Base-by-base conservation (phyloP, 208 protist species). In the Leishmania guyanensis region DNA sequence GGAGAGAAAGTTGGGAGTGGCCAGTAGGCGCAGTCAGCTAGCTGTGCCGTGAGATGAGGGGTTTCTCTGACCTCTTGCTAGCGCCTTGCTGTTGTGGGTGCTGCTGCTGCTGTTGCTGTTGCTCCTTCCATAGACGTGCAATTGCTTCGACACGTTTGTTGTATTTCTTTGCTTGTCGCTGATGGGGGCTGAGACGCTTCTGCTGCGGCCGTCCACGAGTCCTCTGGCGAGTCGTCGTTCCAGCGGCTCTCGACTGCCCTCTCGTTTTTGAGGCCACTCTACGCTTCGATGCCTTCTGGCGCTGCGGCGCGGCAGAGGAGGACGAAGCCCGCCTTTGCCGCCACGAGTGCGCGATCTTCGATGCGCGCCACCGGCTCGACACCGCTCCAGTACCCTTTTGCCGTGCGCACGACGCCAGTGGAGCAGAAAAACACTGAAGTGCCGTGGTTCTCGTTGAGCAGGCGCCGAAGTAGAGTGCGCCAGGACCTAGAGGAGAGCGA, bases 61-160 rank as follows among this genome's bases (percentile, higher is more conserved):
- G 66, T 50, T 80, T 80, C 70, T 65, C 66, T 0, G 58, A 1
- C 0, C 26, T 51, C 33, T 65, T 68, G 3, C 53, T 46, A 17
- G 53, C 6, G 53, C 36, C 8, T 64, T 65, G 39, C 50, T 72
- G 64, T 12, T 76, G 74, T 1, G 29, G 72, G 36, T 86, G 66
- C 77, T 92, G 36, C 46, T 69, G 64, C 12, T 79, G 70, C 1
- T 60, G 76, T 48, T 86, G 70, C 77, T 91, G 89, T 50, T 92
- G 91, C 74, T 91, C 84, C 68, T 90, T 87, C 89, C 91, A 97
- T 56, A 97, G 86, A 16, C 91, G 87, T n/a, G 92, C 94, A 66
- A 97, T 97, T 16, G 89, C 90, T 53, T 84, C 89, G 14, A 97
- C 91, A 53, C 94, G 88, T 53, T 96, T 95, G 84, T 97, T 97